Evolutionary conservation across 345 rosid species (phyloP).

Genomic region (Cardiospermum halicacabum): DNA sequence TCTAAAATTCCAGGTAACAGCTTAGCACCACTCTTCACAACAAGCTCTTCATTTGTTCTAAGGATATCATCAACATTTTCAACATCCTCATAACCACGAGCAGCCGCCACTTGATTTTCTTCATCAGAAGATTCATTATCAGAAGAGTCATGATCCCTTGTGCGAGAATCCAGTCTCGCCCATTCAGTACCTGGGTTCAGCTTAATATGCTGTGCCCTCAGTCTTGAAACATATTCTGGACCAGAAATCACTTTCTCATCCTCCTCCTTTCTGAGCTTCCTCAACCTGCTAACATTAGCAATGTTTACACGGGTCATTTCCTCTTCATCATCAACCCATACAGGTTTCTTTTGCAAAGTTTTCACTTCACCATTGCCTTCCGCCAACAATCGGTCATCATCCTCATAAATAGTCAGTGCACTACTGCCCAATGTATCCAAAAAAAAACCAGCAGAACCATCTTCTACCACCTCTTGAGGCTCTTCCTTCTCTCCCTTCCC

Average conservation of each 20-base stretch:
- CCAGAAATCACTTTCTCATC: slow-evolving; percentile 68
- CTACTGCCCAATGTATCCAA: slow-evolving; percentile 49
- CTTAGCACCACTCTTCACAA: slow-evolving; percentile 50
- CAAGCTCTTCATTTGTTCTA: slow-evolving; percentile 70
- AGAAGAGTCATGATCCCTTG: slow-evolving; percentile 17
- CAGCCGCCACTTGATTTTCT: slow-evolving; percentile 28
- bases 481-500: slow-evolving; percentile 43
- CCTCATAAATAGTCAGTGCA: slow-evolving; percentile 28
- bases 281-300: slow-evolving; percentile 62
- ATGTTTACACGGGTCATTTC: slow-evolving; percentile 47
- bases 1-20: slow-evolving; percentile 72
- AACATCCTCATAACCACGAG: slow-evolving; percentile 30
- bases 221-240: slow-evolving; percentile 62
- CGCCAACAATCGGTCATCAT: slow-evolving; percentile 32
- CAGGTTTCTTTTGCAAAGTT: slow-evolving; percentile 45
- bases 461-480: slow-evolving; percentile 18
- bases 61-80: slow-evolving; percentile 58
- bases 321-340: slow-evolving; percentile 96
- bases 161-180: slow-evolving; percentile 50
- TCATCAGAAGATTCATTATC: slow-evolving; percentile 52
- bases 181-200: slow-evolving; percentile 84
- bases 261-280: slow-evolving; percentile 86
- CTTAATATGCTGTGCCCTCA: slow-evolving; percentile 85
- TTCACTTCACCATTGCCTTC: slow-evolving; percentile 34
- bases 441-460: slow-evolving; percentile 48